These are phyloP conservation scores for Coemansia umbellata DNA, from an alignment of 192 early-diverging fungal genomes.

Conservation along the genomic window DNA sequence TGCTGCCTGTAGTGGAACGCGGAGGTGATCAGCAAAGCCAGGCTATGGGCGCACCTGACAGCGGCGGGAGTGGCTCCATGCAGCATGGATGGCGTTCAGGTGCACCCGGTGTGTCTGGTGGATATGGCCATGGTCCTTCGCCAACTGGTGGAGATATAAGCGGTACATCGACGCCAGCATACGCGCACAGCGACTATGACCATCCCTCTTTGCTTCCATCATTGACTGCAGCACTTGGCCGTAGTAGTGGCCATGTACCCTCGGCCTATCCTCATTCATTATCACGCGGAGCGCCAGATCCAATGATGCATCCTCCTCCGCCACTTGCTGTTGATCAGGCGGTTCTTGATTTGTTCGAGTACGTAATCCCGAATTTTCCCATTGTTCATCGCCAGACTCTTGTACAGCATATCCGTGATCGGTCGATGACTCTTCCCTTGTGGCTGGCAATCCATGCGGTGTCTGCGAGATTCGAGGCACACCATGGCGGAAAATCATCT, in stretches of 20 bases:
- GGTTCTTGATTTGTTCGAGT: constrained; percentile 42
- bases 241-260: constrained; percentile 2
- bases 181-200: constrained; percentile 16
- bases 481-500: constrained; percentile 2
- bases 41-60: neutral
- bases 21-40: neutral
- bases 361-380: constrained; percentile 31
- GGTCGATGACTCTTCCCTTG: constrained; percentile 34
- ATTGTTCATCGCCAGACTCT: constrained; percentile 47
- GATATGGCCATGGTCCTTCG: neutral
- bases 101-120: neutral
- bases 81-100: constrained; percentile 9
- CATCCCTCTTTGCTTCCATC: constrained; percentile 32
- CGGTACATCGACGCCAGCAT: constrained; percentile 24
- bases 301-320: constrained; percentile 31
- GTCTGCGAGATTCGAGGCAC: constrained; percentile 32
- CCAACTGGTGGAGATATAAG: constrained; percentile 8
- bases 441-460: constrained; percentile 51
- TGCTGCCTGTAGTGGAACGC: constrained; percentile 8
- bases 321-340: constrained; percentile 46
- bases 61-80: neutral
- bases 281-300: constrained; percentile 14
- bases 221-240: constrained; percentile 24
- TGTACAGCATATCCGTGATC: constrained; percentile 33
- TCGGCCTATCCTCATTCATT: constrained; percentile 1